phyloP scores from a whole-genome alignment of 192 early-diverging fungal genomes.

The Coemansia furcata region DNA sequence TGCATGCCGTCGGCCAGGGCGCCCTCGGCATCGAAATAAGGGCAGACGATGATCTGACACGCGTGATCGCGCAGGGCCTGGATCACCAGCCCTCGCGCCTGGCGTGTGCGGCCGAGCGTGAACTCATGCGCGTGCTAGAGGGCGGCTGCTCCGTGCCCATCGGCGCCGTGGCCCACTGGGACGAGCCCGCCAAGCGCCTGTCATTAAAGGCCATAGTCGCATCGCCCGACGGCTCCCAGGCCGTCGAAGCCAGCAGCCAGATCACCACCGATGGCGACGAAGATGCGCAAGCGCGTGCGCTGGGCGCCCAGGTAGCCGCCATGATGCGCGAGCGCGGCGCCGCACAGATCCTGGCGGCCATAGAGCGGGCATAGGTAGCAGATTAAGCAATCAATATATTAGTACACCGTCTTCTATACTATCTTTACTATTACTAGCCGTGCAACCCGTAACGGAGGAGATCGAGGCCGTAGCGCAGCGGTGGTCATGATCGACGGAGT shows the following conservation, averaged over 20 bases:
- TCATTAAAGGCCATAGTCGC: slow-evolving; percentile 67
- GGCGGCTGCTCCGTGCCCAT: slow-evolving; percentile 96
- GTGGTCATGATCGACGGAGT: no score
- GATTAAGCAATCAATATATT: no score
- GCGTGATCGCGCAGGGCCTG: slow-evolving; percentile 53
- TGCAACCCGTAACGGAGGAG: no score
- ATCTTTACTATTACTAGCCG: no score
- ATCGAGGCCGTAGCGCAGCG: no score
- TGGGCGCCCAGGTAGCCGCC: slow-evolving; percentile 53
- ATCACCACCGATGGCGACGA: neutral
- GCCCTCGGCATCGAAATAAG: slow-evolving; percentile 85
- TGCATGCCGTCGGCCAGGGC: slow-evolving; percentile 93
- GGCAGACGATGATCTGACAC: slow-evolving; percentile 56
- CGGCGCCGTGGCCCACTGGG: slow-evolving; percentile 71
- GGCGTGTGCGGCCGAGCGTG: slow-evolving; percentile 76
- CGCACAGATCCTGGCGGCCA: slow-evolving; percentile 54
- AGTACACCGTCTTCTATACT: no score
- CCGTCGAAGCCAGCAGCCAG: slow-evolving; percentile 54
- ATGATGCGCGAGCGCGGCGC: slow-evolving; percentile 57
- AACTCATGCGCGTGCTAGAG: slow-evolving; percentile 84
- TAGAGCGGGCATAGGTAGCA: slow-evolving; percentile 13
- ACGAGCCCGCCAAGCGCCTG: slow-evolving; percentile 20
- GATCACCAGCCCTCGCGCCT: slow-evolving; percentile 65
- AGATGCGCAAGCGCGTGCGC: slow-evolving; percentile 23
- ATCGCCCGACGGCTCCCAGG: slow-evolving; percentile 69